Conservation (phyloP, 2,329 filamentous ascomycete species). For the Monilinia aucupariae region DNA sequence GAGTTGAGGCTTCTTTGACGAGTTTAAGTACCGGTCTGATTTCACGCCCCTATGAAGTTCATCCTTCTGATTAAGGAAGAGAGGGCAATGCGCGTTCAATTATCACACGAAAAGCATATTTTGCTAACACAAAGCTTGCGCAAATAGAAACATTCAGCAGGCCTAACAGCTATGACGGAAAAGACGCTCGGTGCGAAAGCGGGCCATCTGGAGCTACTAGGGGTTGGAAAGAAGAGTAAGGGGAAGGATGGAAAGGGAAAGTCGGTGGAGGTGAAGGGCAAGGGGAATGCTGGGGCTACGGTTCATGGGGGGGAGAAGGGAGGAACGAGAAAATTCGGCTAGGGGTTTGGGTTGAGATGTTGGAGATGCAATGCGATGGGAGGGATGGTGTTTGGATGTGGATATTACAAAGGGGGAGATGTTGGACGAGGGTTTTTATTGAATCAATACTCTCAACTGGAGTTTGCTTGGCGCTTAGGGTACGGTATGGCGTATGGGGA, state of each 20-base stretch:
- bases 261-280: conserved; percentile 35
- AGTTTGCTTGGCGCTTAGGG: not conserved
- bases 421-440: too few relatives aligned
- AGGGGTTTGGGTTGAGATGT: not conserved
- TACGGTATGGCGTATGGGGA: too few relatives aligned
- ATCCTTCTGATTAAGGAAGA: too few relatives aligned
- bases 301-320: conserved; percentile 31
- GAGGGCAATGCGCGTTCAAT: too few relatives aligned
- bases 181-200: conserved; percentile 59
- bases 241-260: conserved; percentile 33
- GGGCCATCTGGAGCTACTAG: conserved; percentile 64
- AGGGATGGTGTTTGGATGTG: not conserved
- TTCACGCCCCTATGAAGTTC: not conserved
- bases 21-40: conserved; percentile 11
- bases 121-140: not conserved
- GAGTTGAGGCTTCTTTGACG: conserved; percentile 7
- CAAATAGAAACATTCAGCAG: conserved; percentile 53
- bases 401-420: not conserved
- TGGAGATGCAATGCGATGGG: not conserved
- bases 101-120: not conserved
- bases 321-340: conserved; percentile 4
- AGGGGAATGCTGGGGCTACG: conserved; percentile 22
- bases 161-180: conserved; percentile 61
- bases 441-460: too few relatives aligned
- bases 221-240: conserved; percentile 59